Conservation (phyloP, 495 filamentous ascomycete genomes). For the Tuber calosporum region DNA sequence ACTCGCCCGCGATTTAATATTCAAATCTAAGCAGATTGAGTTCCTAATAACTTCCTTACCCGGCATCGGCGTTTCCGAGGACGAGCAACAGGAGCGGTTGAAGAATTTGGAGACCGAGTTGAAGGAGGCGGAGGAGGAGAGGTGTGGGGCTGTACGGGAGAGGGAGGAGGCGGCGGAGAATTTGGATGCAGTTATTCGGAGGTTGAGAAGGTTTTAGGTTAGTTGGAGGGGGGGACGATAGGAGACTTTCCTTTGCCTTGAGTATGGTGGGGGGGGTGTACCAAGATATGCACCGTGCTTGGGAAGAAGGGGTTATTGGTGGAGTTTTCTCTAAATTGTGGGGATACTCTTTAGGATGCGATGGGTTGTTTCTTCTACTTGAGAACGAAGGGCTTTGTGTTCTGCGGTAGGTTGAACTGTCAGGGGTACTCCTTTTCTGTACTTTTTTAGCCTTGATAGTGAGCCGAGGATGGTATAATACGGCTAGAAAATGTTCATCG, state of each 20-base stretch:
- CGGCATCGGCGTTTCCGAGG: constrained; percentile 75
- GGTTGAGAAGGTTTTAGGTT: constrained; percentile 49
- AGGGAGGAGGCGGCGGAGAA: constrained; percentile 58
- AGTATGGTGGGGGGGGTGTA: background rate
- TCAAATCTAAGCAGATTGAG: constrained; percentile 94
- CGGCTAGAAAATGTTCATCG: background rate
- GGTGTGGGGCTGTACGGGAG: constrained; percentile 62
- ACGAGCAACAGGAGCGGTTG: constrained; percentile 70
- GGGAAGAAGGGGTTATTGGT: background rate
- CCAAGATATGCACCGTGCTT: background rate
- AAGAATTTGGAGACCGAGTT: constrained; percentile 68
- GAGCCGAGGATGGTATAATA: background rate
- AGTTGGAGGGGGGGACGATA: background rate
- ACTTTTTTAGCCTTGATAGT: background rate
- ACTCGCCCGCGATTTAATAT: constrained; percentile 75
- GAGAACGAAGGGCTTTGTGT: background rate
- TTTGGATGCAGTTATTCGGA: constrained; percentile 61
- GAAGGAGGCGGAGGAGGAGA: constrained; percentile 62
- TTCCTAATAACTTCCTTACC: constrained; percentile 73
- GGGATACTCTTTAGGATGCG: background rate
- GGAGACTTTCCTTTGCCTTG: background rate
- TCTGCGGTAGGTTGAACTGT: background rate
- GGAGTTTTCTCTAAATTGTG: background rate
- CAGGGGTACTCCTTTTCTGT: background rate
- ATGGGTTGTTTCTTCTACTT: background rate